These are phyloP conservation scores for Gossypium turneri DNA, from an alignment of 345 rosid species.

Conservation along the genomic window DNA sequence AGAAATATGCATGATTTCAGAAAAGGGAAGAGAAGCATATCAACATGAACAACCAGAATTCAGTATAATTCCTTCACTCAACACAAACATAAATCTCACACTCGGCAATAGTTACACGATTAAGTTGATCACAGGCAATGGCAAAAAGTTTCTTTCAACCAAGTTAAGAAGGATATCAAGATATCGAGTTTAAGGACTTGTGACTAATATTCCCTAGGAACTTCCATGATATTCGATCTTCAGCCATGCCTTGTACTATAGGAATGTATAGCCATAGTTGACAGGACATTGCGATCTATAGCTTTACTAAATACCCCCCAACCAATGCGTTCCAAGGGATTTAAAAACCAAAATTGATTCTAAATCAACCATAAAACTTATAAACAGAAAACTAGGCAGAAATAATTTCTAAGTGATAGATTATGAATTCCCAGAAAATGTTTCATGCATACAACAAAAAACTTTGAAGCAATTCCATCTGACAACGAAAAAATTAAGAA, in stretches of 20 bases:
- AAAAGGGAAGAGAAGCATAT: neutral
- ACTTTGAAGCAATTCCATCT: neutral
- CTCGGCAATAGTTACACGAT: neutral
- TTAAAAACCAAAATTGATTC: neutral
- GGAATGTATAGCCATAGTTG: neutral
- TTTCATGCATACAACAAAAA: neutral
- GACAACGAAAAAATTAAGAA: neutral
- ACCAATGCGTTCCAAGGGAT: neutral
- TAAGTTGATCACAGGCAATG: neutral
- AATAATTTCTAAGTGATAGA: neutral
- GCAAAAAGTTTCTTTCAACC: neutral
- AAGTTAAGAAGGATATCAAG: conserved; percentile 2
- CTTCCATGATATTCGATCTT: neutral
- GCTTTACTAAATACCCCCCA: neutral
- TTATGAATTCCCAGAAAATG: neutral
- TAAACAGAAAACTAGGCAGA: neutral
- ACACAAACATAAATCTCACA: neutral
- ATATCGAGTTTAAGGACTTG: neutral
- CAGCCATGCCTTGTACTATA: neutral
- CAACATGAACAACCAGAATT: neutral
- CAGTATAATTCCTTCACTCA: neutral
- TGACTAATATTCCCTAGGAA: neutral
- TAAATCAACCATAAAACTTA: neutral
- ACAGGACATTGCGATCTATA: neutral
- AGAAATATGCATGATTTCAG: neutral